phyloP scores from a whole-genome alignment of 495 filamentous ascomycete genomes.

The Evansstolkia leycettana region DNA sequence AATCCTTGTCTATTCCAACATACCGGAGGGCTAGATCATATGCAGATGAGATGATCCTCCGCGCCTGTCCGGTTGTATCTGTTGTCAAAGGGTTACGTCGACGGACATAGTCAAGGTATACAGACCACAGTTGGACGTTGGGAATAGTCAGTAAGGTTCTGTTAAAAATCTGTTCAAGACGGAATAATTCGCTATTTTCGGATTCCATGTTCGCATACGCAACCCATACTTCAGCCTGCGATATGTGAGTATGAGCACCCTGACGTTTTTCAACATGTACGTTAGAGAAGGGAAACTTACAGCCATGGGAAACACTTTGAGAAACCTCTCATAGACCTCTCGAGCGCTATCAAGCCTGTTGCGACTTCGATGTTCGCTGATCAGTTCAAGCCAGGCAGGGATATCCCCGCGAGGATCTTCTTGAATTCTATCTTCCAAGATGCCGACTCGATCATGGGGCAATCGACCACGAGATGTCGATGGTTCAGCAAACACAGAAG shows the following conservation, averaged over 20 bases:
- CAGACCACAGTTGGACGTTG: slow-evolving; percentile 76
- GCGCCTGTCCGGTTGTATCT: slow-evolving; percentile 63
- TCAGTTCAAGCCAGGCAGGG: slow-evolving; percentile 77
- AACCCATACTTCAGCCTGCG: slow-evolving; percentile 79
- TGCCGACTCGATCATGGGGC: slow-evolving; percentile 67
- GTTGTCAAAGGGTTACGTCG: slow-evolving; percentile 75
- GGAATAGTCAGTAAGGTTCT: slow-evolving; percentile 59
- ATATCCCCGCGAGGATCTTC: slow-evolving; percentile 88
- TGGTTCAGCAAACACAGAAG: slow-evolving; percentile 26
- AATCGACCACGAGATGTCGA: slow-evolving; percentile 42
- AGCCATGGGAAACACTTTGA: slow-evolving; percentile 75
- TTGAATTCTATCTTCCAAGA: slow-evolving; percentile 78
- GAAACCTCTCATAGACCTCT: slow-evolving; percentile 70
- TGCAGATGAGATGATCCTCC: slow-evolving; percentile 62
- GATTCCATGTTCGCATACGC: slow-evolving; percentile 80
- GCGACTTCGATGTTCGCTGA: slow-evolving; percentile 71
- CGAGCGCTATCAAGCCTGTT: slow-evolving; percentile 73
- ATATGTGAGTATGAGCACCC: slow-evolving; percentile 6
- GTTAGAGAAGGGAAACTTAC: slow-evolving; percentile 49
- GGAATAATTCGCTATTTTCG: slow-evolving; percentile 60
- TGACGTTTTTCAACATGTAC: slow-evolving; percentile 2
- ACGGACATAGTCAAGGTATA: slow-evolving; percentile 92
- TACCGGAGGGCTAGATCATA: slow-evolving; percentile 87
- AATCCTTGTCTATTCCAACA: slow-evolving; percentile 83
- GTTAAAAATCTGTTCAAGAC: slow-evolving; percentile 71